Evolutionary conservation across 2,329 filamentous ascomycete species (phyloP).

Genomic region (Knoxdaviesia capensis): DNA sequence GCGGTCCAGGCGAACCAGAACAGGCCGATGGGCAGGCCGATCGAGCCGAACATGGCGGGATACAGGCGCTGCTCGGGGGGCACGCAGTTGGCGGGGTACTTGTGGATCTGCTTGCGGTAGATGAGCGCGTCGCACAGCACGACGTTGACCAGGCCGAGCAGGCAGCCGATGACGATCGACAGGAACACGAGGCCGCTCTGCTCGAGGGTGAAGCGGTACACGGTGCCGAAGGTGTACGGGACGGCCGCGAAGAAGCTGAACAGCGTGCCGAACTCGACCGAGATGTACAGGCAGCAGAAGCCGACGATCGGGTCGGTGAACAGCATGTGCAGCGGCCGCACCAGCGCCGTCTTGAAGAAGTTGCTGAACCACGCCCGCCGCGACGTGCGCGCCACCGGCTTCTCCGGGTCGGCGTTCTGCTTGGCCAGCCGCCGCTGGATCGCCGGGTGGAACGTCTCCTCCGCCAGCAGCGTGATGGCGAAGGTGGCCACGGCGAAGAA

Average conservation of each 20-base stretch:
- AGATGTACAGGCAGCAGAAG: constrained; percentile 28
- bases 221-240: constrained; percentile 22
- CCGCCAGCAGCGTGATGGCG: constrained; percentile 17
- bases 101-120: constrained; percentile 17
- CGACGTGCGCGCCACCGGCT: neutral
- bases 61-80: constrained; percentile 37
- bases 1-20: constrained; percentile 44
- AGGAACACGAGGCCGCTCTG: constrained; percentile 23
- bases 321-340: constrained; percentile 36
- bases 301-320: constrained; percentile 42
- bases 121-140: constrained; percentile 19
- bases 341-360: constrained; percentile 21
- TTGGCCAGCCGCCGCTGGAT: constrained; percentile 18
- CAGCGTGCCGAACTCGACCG: constrained; percentile 29
- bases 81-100: constrained; percentile 14
- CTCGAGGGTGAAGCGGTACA: constrained; percentile 23
- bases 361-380: constrained; percentile 7
- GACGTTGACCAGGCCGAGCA: constrained; percentile 21
- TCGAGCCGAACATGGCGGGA: constrained; percentile 34
- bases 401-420: constrained; percentile 10
- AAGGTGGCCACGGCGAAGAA: constrained; percentile 21
- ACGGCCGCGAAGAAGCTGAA: constrained; percentile 32
- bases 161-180: constrained; percentile 22
- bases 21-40: constrained; percentile 29
- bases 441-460: constrained; percentile 37